Percentiles rank a stretch among this genome's conserved stretches.
Evolutionary conservation across 78 protist species (phyloP).

Genomic region (Mastigamoeba balamuthi): DNA sequence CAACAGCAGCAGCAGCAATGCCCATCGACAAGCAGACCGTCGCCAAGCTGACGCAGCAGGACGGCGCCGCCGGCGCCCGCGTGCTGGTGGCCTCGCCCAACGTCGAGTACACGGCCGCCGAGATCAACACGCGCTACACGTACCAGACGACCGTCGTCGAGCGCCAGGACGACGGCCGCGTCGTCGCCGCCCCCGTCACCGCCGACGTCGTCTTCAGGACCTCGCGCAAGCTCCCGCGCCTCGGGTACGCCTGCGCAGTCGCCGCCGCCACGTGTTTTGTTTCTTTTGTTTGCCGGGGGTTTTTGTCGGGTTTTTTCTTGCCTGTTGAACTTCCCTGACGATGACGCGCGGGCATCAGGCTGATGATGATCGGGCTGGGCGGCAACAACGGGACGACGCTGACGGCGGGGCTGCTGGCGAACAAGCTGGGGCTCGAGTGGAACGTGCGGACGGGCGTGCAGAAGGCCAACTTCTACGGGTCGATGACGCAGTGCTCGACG

Average conservation of each 20-base stretch:
- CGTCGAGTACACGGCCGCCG: slow-evolving; percentile 60
- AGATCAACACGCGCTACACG: slow-evolving; percentile 49
- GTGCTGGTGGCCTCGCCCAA: slow-evolving; percentile 41
- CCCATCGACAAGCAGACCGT: too few species aligned
- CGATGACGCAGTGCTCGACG: slow-evolving; percentile 87
- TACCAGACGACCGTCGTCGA: slow-evolving; percentile 49
- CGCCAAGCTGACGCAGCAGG: too few species aligned
- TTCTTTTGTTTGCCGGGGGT: slow-evolving; percentile 27
- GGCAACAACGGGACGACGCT: slow-evolving; percentile 99
- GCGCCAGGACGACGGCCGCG: slow-evolving; percentile 15
- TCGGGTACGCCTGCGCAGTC: background rate
- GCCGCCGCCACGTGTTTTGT: background rate
- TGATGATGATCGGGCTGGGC: slow-evolving; percentile 95
- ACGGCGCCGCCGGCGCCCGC: background rate
- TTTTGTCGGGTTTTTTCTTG: background rate
- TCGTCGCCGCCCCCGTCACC: slow-evolving; percentile 52
- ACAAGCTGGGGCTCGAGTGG: slow-evolving; percentile 85
- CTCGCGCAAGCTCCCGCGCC: slow-evolving; percentile 28
- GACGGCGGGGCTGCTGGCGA: slow-evolving; percentile 89
- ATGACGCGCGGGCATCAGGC: slow-evolving; percentile 21
- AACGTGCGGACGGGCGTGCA: slow-evolving; percentile 66
- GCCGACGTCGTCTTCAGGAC: slow-evolving; percentile 22
- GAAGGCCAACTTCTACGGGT: slow-evolving; percentile 92
- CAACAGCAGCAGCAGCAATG: background rate
- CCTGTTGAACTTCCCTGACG: too few species aligned